Base-by-base conservation (phyloP, 176 grass and related monocot genomes). In the Microstegium vimineum region DNA sequence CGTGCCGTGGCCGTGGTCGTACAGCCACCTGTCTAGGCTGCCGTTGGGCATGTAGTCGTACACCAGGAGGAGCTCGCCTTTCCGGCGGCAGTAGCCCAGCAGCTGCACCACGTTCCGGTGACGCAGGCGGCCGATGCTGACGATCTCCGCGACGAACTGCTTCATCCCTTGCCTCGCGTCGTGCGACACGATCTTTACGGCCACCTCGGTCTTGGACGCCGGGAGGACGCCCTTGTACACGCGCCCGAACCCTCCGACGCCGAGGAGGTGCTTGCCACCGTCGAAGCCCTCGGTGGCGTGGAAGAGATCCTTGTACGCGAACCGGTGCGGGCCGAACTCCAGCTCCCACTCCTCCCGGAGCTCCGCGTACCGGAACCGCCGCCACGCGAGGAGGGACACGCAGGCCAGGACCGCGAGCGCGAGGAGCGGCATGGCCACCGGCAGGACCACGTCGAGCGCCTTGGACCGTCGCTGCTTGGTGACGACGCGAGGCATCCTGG, bases 11-110 rank as follows among this genome's bases (percentile, higher is more conserved):
- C n/a, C n/a, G n/a, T 38, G n/a, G n/a, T n/a, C 66, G 42, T 87
- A 72, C n/a, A 93, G 81, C 87, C 79, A 87, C 41, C 77, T 69
- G 67, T 93, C 87, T 0, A 93, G 87, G 67, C 85, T 87, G 22
- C 91, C 87, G 61, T 93, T 85, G 0, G 87, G 85, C 76, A 93
- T 87, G 84, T 85, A 93, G 61, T 93, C 85, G 72, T 90, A 85
- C 17, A 90, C 84, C 76, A 93, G 68, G 10, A 87, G 62, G 3
- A 89, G 82, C 63, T 85, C 82, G 26, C 66, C 91, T 37, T n/a
- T 30, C 16, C 90, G 66, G 1, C 82, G 77, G 78, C 86, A 91
- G 75, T 84, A 91, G 17, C 90, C 90, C 17, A 84, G 90, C 54
- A 91, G 72, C 46, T 43, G 82, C 86, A 91, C 86, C 30, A 91